Percentiles rank a stretch among this genome's conserved stretches.
Conservation (phyloP, 2,329 filamentous ascomycete genomes). For the Cladosporium halotolerans region DNA sequence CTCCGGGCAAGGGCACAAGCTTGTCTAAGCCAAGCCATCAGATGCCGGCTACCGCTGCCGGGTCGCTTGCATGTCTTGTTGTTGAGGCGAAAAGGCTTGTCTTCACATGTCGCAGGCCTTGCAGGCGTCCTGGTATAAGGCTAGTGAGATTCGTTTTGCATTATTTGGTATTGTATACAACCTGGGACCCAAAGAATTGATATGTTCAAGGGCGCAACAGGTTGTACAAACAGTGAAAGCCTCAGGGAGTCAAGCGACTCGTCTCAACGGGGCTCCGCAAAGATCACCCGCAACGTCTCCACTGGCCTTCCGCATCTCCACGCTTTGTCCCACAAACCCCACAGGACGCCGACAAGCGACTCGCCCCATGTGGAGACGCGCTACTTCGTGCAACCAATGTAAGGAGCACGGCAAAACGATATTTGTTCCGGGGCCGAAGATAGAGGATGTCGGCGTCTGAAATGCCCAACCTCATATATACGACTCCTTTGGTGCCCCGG, state of each 20-base stretch:
- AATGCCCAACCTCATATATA: no score
- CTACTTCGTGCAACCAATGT: background rate
- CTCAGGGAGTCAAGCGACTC: background rate
- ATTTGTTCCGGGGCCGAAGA: no score
- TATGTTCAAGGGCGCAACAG: background rate
- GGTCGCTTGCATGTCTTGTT: conserved; percentile 7
- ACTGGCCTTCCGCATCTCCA: conserved; percentile 1
- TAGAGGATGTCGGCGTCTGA: no score
- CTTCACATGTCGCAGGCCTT: background rate
- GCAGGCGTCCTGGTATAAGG: no score
- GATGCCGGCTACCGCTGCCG: background rate
- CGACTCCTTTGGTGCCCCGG: background rate
- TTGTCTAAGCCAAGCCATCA: conserved; percentile 2
- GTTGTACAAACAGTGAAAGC: background rate
- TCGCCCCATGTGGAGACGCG: conserved; percentile 1
- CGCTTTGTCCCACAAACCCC: conserved; percentile 1
- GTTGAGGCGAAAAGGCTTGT: background rate
- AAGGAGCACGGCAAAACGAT: no score
- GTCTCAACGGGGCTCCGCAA: background rate
- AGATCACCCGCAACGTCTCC: background rate
- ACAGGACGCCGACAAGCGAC: background rate
- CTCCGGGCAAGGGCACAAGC: background rate
- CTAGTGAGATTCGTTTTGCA: background rate
- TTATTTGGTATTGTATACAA: background rate
- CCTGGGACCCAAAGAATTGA: background rate